phyloP scores from a whole-genome alignment of 208 protist species.

The Leptomonas pyrrhocoris region DNA sequence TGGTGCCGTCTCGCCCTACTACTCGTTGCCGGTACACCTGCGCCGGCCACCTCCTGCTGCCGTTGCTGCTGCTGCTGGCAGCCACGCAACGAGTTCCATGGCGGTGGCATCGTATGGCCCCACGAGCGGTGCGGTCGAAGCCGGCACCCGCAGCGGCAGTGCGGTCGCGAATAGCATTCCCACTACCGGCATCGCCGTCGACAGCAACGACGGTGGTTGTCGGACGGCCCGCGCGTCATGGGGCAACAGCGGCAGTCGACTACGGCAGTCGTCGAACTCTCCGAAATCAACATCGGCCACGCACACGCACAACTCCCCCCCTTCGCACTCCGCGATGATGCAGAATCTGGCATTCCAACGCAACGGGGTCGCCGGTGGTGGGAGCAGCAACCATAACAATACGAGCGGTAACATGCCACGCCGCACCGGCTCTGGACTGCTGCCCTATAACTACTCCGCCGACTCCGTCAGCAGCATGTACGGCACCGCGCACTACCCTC shows the following conservation, averaged over 20 bases:
- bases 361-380: not conserved
- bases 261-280: not conserved
- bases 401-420: constrained; percentile 7
- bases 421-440: constrained; percentile 23
- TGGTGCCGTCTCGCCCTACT: not conserved
- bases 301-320: too few species aligned
- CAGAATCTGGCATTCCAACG: not conserved
- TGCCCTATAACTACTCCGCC: constrained; percentile 45
- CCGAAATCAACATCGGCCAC: not conserved
- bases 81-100: not conserved
- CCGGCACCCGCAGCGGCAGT: not conserved
- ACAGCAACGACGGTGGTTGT: too few species aligned
- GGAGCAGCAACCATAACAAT: constrained; percentile 2
- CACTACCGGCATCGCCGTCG: too few species aligned
- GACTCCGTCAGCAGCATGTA: constrained; percentile 48
- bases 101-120: not conserved
- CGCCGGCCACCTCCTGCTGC: constrained; percentile 1
- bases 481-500: constrained; percentile 47
- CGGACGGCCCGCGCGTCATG: not conserved
- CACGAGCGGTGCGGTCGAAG: not conserved
- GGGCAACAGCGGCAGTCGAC: not conserved
- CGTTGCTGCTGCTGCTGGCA: not conserved
- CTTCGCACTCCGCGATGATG: not conserved
- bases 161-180: not conserved
- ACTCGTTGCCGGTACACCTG: constrained; percentile 15